Conservation (phyloP, 352 stramenopile species). For the Globisporangium paddicum region DNA sequence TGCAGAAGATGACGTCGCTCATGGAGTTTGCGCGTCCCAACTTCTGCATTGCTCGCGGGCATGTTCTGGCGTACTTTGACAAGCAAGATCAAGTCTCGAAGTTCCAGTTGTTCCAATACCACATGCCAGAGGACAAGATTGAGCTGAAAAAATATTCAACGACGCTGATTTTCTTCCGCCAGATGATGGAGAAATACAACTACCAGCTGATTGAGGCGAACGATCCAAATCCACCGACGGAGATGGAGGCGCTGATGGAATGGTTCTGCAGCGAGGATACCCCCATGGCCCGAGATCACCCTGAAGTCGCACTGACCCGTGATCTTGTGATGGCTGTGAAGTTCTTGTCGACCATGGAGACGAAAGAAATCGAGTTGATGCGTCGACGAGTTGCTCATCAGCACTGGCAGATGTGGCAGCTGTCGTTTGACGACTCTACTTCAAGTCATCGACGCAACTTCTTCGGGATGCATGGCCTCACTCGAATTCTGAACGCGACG, state of each 20-base stretch:
- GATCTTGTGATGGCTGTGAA: conserved; percentile 86
- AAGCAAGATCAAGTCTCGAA: conserved; percentile 48
- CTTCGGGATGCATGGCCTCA: conserved; percentile 65
- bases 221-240: conserved; percentile 73
- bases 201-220: conserved; percentile 83
- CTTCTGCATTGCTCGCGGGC: conserved; percentile 65
- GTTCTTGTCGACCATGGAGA: conserved; percentile 88
- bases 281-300: conserved; percentile 75
- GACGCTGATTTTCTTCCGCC: conserved; percentile 82
- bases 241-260: conserved; percentile 90
- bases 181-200: conserved; percentile 80
- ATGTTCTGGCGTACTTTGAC: conserved; percentile 81
- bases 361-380: conserved; percentile 87
- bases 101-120: conserved; percentile 79
- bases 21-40: conserved; percentile 85
- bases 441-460: conserved; percentile 75
- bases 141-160: conserved; percentile 88
- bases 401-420: conserved; percentile 86
- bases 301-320: conserved; percentile 71
- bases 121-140: conserved; percentile 87
- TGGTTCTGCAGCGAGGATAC: conserved; percentile 83
- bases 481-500: conserved; percentile 54
- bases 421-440: conserved; percentile 84
- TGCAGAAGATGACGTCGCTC: conserved; percentile 64
- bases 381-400: conserved; percentile 64